These are phyloP conservation scores for Themeda triandra DNA, from an alignment of 176 grass and related monocot genomes.

Conservation along the genomic window DNA sequence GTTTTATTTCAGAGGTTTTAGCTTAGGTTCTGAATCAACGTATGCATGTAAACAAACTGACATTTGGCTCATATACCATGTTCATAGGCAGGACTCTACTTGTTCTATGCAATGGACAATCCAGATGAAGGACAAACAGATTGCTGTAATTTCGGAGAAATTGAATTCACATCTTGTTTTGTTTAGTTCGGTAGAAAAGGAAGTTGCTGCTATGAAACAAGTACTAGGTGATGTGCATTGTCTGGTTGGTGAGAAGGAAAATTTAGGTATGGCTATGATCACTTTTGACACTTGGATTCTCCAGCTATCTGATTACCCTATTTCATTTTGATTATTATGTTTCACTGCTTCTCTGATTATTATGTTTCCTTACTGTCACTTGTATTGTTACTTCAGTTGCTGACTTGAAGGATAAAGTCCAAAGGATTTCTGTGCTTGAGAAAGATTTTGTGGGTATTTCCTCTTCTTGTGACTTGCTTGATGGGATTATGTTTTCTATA, in stretches of 20 bases:
- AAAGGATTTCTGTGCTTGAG: constrained; percentile 64
- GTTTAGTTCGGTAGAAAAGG: constrained; percentile 70
- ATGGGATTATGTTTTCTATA: constrained; percentile 14
- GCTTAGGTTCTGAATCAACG: constrained; percentile 4
- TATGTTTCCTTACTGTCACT: background rate
- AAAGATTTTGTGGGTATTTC: constrained; percentile 76
- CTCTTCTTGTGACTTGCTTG: background rate
- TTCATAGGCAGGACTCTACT: constrained; percentile 70
- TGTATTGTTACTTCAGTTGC: constrained; percentile 46
- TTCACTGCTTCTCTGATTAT: background rate
- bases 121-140: constrained; percentile 72
- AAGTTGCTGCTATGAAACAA: constrained; percentile 50
- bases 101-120: constrained; percentile 70
- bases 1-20: background rate
- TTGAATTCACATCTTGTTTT: constrained; percentile 64
- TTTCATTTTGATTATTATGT: constrained; percentile 8
- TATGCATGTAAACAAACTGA: constrained; percentile 21
- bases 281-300: background rate
- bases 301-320: background rate
- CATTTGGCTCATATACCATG: constrained; percentile 21
- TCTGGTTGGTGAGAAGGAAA: constrained; percentile 73
- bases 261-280: constrained; percentile 50
- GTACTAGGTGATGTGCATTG: constrained; percentile 54
- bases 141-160: constrained; percentile 72
- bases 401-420: constrained; percentile 70